Base-by-base conservation (phyloP, 331 rosid genomes). In the Saraca asoca region DNA sequence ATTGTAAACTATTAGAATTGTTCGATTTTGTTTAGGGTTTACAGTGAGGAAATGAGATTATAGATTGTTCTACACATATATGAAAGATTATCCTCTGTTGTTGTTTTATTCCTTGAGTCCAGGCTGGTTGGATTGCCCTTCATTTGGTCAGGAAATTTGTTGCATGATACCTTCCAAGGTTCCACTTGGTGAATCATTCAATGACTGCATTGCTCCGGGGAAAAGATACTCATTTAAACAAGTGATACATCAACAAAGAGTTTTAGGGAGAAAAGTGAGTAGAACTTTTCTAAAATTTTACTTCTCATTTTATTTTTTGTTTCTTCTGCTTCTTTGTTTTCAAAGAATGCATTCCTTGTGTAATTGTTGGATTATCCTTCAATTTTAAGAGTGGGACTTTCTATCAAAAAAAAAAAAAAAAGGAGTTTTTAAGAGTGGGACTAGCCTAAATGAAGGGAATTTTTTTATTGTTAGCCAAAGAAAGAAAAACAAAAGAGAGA, bases 101-200 rank as follows among this genome's bases (percentile, higher is more conserved):
- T 60, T 58, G 12, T 58, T 63, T 56, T 76, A 37, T 66, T 69
- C 61, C 74, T 64, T 51, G 18, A 72, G 17, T 67, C 78, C 87
- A 91, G 98, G 98, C 75, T 91, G 98, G 98, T 77, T 91, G 89
- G 89, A 87, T 64, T 91, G 98, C 70, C 95, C 96, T n/a, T 61
- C 96, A 15, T 69, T 20, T 81, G 98, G 98, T 62, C 82, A 79
- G 51, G 98, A 91, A 76, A 83, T 88, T 62, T 78, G 19, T 79
- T 65, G 77, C 78, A 83, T 89, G 86, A 79, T 91, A 74, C 98
- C 98, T 77, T 91, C 98, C 42, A 91, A 91, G 87, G 98, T 87
- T 83, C 98, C 98, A 45, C 84, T 91, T 53, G 81, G 87, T 66
- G 98, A 91, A 79, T 46, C 88, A 16, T 91, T 76, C 67, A 87